Evolutionary conservation across 768 basidiomycete genomes (phyloP), one percentile per base, ranked within the genome.

Genomic region (Tylopilus plumbeoviolaceoides): DNA sequence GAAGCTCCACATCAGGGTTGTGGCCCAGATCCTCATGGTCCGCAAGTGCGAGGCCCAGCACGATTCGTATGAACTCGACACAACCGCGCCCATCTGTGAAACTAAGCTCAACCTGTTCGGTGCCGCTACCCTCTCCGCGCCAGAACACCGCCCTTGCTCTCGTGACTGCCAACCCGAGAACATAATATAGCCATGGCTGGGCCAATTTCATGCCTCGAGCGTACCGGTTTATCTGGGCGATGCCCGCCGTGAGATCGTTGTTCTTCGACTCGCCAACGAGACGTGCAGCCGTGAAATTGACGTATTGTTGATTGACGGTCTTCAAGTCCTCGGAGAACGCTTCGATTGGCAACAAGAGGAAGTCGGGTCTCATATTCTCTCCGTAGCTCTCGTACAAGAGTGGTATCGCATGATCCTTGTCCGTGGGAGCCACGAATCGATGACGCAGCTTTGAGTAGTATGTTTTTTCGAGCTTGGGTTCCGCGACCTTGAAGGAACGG

Each of bases 21-120:
- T 51, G 48, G 7, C 59, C 58, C 15, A 63, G 15, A 15, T 59
- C 53, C 0, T 54, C 48, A 1, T 28, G 3, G 14, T 52, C 31
- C 6, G 53, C 55, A 20, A 57, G 39, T 7, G 52, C 49, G 7
- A 62, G 54, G 10, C 59, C 61, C 15, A 60, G 53, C 36, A 61
- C n/a, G 30, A 7, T 18, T 5, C 25, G 56, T 3, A 60, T 48
- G 15, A 62, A 43, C 36, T 61, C 58, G 28, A 56, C 38, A n/a
- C 50, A 47, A 1, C 58, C 52, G 3, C 50, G 48, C 10, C 57
- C 54, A 10, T 55, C 50, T 17, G 51, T 12, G 1, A 61, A 50
- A 5, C 33, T 38, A 27, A 59, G 20, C 1, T 51, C 46, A 3
- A 55, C 27, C 15, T 47, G 41, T 18, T 60, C 57, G 6, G 47